Conservation (phyloP, 2,329 filamentous ascomycete genomes). For the Anisogramma anomala region DNA sequence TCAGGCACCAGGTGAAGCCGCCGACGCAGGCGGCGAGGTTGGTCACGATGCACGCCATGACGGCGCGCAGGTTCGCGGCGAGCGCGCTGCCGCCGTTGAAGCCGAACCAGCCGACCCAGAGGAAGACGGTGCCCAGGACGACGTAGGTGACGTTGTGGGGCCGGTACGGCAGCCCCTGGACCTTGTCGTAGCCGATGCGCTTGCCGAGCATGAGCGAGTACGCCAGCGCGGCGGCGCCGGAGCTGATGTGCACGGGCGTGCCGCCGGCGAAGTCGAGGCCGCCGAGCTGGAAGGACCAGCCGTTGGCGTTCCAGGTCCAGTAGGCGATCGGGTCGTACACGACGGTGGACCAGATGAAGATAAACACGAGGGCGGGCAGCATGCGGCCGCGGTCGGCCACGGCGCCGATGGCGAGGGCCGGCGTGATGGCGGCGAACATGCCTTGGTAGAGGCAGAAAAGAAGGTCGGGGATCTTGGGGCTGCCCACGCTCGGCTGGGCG, state of each 20-base stretch:
- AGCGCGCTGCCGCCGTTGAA: slow-evolving; percentile 86
- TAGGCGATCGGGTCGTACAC: slow-evolving; percentile 65
- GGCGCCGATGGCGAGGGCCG: slow-evolving; percentile 47
- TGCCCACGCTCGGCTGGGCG: slow-evolving; percentile 63
- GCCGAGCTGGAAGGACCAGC: slow-evolving; percentile 58
- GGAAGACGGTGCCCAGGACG: slow-evolving; percentile 59
- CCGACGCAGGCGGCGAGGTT: slow-evolving; percentile 75
- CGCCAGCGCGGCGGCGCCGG: slow-evolving; percentile 58
- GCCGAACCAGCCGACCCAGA: slow-evolving; percentile 95
- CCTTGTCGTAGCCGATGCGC: slow-evolving; percentile 49
- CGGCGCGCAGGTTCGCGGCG: slow-evolving; percentile 69
- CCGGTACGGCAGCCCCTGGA: slow-evolving; percentile 52
- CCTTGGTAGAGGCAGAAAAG: slow-evolving; percentile 78
- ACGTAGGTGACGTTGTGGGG: slow-evolving; percentile 67
- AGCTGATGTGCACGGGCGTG: slow-evolving; percentile 64
- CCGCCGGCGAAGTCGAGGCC: slow-evolving; percentile 66
- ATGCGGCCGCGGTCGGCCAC: slow-evolving; percentile 51
- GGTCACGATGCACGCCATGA: slow-evolving; percentile 83
- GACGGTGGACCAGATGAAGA: slow-evolving; percentile 60
- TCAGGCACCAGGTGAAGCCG: slow-evolving; percentile 70
- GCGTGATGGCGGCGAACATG: slow-evolving; percentile 83
- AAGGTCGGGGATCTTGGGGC: slow-evolving; percentile 62
- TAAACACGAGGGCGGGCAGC: slow-evolving; percentile 51
- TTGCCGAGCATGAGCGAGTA: slow-evolving; percentile 65
- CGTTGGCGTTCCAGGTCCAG: slow-evolving; percentile 66